These are phyloP conservation scores for Nidula niveotomentosa DNA, from an alignment of 1,284 basidiomycete species.

Conservation along the genomic window DNA sequence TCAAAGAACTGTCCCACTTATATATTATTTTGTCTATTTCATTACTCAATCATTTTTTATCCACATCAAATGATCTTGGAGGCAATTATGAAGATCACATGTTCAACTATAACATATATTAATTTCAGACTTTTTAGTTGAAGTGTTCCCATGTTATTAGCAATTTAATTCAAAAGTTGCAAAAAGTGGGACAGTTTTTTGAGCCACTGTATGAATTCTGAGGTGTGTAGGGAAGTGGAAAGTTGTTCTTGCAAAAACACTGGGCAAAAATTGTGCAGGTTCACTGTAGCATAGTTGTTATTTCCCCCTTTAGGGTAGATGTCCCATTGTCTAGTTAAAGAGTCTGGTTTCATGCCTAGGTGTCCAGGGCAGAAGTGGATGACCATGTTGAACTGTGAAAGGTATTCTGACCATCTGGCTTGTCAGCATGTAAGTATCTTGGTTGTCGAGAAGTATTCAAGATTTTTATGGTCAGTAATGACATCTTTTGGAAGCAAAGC, in stretches of 20 bases:
- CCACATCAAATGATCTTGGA: slow-evolving; percentile 1
- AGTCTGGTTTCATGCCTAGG: too few relatives aligned
- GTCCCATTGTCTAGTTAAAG: too few relatives aligned
- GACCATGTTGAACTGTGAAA: too few relatives aligned
- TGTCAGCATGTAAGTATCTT: too few relatives aligned
- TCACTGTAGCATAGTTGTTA: too few relatives aligned
- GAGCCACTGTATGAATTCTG: slow-evolving; percentile 2
- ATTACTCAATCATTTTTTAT: slow-evolving; percentile 2
- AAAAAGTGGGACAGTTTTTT: slow-evolving; percentile 8
- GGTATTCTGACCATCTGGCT: too few relatives aligned
- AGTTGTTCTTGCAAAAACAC: too few relatives aligned
- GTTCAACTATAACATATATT: slow-evolving; percentile 4
- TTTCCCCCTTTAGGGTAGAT: too few relatives aligned
- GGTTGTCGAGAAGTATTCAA: neutral
- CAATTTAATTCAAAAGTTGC: slow-evolving; percentile 1
- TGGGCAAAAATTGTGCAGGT: too few relatives aligned
- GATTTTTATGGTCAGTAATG: too few relatives aligned
- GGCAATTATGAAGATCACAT: slow-evolving; percentile 1
- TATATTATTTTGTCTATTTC: slow-evolving; percentile 4
- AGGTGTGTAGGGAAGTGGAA: neutral
- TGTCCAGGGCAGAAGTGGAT: too few relatives aligned
- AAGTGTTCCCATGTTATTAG: neutral
- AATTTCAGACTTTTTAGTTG: neutral
- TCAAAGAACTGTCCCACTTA: slow-evolving; percentile 10
- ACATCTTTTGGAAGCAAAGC: too few relatives aligned